phyloP scores from a whole-genome alignment of 1,284 basidiomycete genomes.

The Naganishia sp. region DNA sequence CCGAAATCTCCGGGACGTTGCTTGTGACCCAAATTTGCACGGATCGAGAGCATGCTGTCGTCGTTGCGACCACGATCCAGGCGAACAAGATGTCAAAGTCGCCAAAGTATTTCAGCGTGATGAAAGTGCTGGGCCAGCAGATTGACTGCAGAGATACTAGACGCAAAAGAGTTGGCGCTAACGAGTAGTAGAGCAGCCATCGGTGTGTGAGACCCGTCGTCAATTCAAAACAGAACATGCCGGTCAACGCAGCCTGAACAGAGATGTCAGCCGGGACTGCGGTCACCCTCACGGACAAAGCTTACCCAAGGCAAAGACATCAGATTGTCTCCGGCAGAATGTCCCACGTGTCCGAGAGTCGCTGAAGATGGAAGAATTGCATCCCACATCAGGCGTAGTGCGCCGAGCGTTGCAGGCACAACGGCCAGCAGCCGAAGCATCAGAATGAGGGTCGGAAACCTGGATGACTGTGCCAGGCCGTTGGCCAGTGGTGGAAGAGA shows the following conservation, averaged over 20 bases:
- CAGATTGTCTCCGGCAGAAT: slow-evolving; percentile 18
- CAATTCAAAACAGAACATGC: slow-evolving; percentile 53
- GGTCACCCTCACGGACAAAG: neutral
- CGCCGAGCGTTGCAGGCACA: slow-evolving; percentile 30
- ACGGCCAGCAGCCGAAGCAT: slow-evolving; percentile 30
- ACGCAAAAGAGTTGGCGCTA: slow-evolving; percentile 53
- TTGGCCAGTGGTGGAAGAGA: slow-evolving; percentile 5
- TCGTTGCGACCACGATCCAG: slow-evolving; percentile 55
- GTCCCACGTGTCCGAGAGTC: neutral
- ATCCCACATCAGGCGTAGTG: slow-evolving; percentile 18
- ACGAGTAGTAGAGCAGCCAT: slow-evolving; percentile 55
- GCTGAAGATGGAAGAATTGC: slow-evolving; percentile 9
- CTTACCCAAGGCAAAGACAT: slow-evolving; percentile 35
- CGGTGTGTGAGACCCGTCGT: slow-evolving; percentile 54
- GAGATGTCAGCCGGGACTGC: neutral
- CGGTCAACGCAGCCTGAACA: slow-evolving; percentile 50
- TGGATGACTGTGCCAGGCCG: slow-evolving; percentile 11
- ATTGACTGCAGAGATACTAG: slow-evolving; percentile 55
- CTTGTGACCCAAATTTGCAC: slow-evolving; percentile 56
- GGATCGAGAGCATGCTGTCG: slow-evolving; percentile 50
- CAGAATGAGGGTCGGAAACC: slow-evolving; percentile 27
- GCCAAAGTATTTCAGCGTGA: slow-evolving; percentile 52
- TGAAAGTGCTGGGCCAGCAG: slow-evolving; percentile 55
- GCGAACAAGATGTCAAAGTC: slow-evolving; percentile 47
- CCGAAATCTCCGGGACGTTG: slow-evolving; percentile 44